Percentiles rank a stretch among this genome's conserved stretches.
Conservation (phyloP, 305 asterid genomes). For the Fraxinus paxiana region DNA sequence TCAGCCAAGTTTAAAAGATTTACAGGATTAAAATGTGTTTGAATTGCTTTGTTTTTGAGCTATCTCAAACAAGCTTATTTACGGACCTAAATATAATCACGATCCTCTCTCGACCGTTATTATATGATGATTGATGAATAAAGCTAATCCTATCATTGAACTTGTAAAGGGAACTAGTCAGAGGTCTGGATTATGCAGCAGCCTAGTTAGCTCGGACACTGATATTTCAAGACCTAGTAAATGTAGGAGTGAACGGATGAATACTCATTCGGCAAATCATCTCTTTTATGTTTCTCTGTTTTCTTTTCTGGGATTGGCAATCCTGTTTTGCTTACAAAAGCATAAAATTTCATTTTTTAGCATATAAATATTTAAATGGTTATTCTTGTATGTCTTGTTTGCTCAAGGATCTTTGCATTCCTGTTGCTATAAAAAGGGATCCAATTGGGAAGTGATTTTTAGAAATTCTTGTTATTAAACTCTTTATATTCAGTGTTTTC, state of each 20-base stretch:
- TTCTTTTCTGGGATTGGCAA: not conserved
- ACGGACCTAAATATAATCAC: not conserved
- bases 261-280: not conserved
- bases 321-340: not conserved
- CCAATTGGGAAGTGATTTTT: not conserved
- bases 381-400: not conserved
- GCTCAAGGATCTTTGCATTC: not conserved
- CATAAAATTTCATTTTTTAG: not conserved
- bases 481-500: not conserved
- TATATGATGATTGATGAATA: no score
- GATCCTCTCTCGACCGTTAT: not conserved
- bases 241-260: not conserved
- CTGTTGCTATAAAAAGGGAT: not conserved
- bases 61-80: not conserved
- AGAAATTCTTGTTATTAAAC: not conserved
- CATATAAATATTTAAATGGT: not conserved
- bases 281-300: not conserved
- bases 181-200: not conserved
- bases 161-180: not conserved
- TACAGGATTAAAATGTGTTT: not conserved
- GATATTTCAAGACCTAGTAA: not conserved
- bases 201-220: not conserved
- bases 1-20: not conserved
- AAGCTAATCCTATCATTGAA: not conserved
- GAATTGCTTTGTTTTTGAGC: not conserved